Evolutionary conservation across 148 eudicot genomes (phyloP), one percentile per base, ranked within the genome.

Genomic region (Tetragonia tetragonoides): DNA sequence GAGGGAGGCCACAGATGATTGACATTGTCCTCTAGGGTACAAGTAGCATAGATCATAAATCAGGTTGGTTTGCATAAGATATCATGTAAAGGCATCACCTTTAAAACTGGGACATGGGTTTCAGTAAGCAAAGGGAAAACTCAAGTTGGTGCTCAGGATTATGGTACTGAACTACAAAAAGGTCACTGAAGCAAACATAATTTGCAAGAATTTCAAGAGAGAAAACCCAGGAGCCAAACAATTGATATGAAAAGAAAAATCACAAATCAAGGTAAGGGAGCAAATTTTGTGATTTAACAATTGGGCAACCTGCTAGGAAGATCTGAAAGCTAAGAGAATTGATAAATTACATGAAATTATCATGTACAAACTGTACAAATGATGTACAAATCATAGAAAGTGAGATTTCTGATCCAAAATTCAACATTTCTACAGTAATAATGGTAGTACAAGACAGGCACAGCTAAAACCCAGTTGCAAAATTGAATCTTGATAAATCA

Each of bases 1-100:
- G 83, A 69, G 99, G 99, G 41, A 91, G 47, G 14, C 97, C 97
- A 54, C 97, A 95, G 40, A 89, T 47, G 78, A 93, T 78, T 0
- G 95, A 95, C 99, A 93, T 95, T 81, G 66, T 73, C 69, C 72
- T 68, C 83, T 80, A 84, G 51, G 46, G 77, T 72, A 62, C 63
- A 79, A 70, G 60, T 72, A 68, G 41, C 77, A 78, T 76, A 74
- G 21, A 78, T 83, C 65, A 41, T 49, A 39, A 68, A 59, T 6
- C 70, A 70, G 46, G 74, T 65, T 41, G 46, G 68, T 61, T 49
- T 14, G 54, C n/a, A 23, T 3, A 40, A 75, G 18, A 41, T 24
- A 68, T 4, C 75, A 56, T 24, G 28, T 42, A 12, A 60, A 78
- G 17, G 44, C 72, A 70, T 78, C 84, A 60, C 11, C 44, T 6